Percentiles rank a stretch among this genome's conserved stretches.
These are phyloP conservation scores for Deakozyma indianensis DNA, from an alignment of 805 yeast genomes.

Conservation along the genomic window DNA sequence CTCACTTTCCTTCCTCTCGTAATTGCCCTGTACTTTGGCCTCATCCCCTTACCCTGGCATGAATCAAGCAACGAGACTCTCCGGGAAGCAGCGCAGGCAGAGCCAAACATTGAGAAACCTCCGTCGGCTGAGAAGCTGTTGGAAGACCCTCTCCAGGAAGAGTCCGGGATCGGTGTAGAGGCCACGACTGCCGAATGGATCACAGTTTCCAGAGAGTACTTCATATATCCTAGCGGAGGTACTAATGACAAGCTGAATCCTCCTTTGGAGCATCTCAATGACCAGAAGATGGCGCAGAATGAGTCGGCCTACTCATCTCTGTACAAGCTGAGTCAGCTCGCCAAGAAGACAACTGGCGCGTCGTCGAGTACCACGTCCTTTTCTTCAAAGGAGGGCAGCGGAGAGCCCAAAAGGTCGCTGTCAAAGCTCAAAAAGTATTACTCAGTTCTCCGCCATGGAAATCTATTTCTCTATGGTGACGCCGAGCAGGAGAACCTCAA, in stretches of 20 bases:
- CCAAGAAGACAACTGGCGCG: constrained; percentile 5
- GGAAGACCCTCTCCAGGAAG: constrained; percentile 34
- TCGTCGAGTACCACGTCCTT: constrained; percentile 1
- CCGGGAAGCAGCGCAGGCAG: neutral
- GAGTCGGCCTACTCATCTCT: constrained; percentile 48
- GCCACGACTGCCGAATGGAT: constrained; percentile 50
- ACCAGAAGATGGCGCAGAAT: constrained; percentile 20
- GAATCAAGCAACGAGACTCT: neutral
- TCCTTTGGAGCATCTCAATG: constrained; percentile 17
- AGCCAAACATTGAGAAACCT: neutral
- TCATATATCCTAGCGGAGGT: constrained; percentile 30
- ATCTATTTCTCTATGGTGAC: constrained; percentile 70
- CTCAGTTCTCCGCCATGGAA: constrained; percentile 65
- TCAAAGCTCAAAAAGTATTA: constrained; percentile 15
- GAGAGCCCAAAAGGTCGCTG: constrained; percentile 4
- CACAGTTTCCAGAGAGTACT: constrained; percentile 67
- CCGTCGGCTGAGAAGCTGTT: neutral
- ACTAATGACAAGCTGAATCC: constrained; percentile 20
- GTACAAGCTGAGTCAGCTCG: constrained; percentile 28
- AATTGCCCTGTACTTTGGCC: neutral
- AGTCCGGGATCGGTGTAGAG: constrained; percentile 45
- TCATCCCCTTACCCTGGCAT: neutral
- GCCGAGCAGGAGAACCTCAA: constrained; percentile 48
- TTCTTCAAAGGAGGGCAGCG: neutral
- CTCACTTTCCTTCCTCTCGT: neutral